Conservation (phyloP, 495 filamentous ascomycete species). For the Aspergillus haitiensis region DNA sequence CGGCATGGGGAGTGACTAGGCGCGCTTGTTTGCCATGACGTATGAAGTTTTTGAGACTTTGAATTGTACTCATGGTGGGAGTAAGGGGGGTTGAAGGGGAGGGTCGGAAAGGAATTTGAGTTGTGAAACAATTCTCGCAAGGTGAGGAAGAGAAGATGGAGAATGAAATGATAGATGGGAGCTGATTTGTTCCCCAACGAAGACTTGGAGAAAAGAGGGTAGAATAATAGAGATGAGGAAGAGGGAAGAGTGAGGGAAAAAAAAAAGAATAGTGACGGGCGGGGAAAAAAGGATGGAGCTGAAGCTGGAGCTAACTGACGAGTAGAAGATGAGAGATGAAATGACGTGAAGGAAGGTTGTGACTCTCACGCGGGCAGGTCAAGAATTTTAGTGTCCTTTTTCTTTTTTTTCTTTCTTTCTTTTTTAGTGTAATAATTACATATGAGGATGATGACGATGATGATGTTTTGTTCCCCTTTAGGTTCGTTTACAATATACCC, state of each 20-base stretch:
- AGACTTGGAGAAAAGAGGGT: conserved; percentile 9
- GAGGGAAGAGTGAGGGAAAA: conserved; percentile 54
- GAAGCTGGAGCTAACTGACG: conserved; percentile 6
- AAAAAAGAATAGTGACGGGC: conserved; percentile 49
- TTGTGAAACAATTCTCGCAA: not conserved
- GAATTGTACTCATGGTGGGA: conserved; percentile 71
- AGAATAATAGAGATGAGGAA: conserved; percentile 4
- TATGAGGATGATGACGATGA: not conserved
- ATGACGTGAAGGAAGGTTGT: conserved; percentile 40
- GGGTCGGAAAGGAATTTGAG: not conserved
- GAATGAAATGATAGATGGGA: conserved; percentile 11
- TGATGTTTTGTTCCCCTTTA: conserved; percentile 7
- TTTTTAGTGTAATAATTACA: conserved; percentile 6
- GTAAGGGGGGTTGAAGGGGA: conserved; percentile 10
- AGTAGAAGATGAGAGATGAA: conserved; percentile 30
- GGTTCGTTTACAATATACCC: conserved; percentile 10
- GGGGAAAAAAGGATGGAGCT: conserved; percentile 53
- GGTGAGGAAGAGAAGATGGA: not conserved
- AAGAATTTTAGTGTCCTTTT: conserved; percentile 3
- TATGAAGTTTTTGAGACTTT: conserved; percentile 96
- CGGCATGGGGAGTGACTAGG: conserved; percentile 59
- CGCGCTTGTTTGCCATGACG: conserved; percentile 97
- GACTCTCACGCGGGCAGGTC: not conserved
- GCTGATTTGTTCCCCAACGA: not conserved
- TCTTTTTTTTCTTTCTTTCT: conserved; percentile 10